Evolutionary conservation across 1,284 basidiomycete species (phyloP), one percentile per base, ranked within the genome.

Genomic region (Termitomyces sp.): DNA sequence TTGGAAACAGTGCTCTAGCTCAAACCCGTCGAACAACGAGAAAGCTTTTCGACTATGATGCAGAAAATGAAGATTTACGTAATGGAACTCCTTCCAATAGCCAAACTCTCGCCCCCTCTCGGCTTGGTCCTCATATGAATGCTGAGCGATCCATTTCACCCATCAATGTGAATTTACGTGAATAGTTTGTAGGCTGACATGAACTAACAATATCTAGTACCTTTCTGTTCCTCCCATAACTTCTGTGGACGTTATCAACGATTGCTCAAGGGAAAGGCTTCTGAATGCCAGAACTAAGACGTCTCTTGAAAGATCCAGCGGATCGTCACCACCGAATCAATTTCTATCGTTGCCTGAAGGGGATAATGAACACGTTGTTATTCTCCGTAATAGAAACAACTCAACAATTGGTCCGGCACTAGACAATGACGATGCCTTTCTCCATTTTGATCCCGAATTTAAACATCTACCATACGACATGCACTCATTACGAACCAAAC

Each of bases 81-180:
- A 43, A 41, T 39, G 58, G 60, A 10, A 31, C 52, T 6, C 64
- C 64, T 49, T 65, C 69, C 0, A 53, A 66, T 10, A 75, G 73
- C 12, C 73, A 73, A 56, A 54, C 64, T 2, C 73, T 77, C 55
- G 70, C 67, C 4, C 70, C 68, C 7, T 76, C 74, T 30, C 73
- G 67, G 52, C 55, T 66, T 60, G 55, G 56, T 47, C 9, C 8
- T 36, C 38, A 40, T 30, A 21, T 34, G 28, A 45, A 21, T 6
- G 9, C 9, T 19, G 12, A 19, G 7, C 43, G 15, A 34, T 6
- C 33, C 5, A 30, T 19, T 15, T 38, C 36, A 30, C 12, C 26
- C 10, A 9, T 19, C 3, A 53, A 54, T 34, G 62, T 64, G 3
- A 53, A 54, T 34, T 59, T 62, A 41, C 26, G 61, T 57, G 34